These are phyloP conservation scores for barley (Hordeum vulgare) DNA, from an alignment of 176 grass and related monocot genomes.

Conservation along the genomic window MorexV3_pseudomolecules_assembly NC_058519.1:21159949-21160448, in stretches of 20 bases:
- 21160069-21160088: not conserved
- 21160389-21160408: too few relatives aligned
- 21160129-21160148: not conserved
- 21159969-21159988: not conserved
- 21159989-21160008: too few relatives aligned
- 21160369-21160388: too few relatives aligned
- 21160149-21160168: not conserved
- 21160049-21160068: not conserved
- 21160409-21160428: too few relatives aligned
- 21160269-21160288: not conserved
- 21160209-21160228: not conserved
- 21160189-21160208: not conserved
- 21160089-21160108: not conserved
- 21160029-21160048: too few relatives aligned
- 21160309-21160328: not conserved
- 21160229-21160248: not conserved
- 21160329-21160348: too few relatives aligned
- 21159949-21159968: not conserved
- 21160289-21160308: not conserved
- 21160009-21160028: too few relatives aligned
- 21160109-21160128: not conserved
- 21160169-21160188: not conserved
- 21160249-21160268: not conserved
- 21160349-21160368: too few relatives aligned
- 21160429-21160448: too few relatives aligned